These are phyloP conservation scores for Melampsora larici-populina DNA, from an alignment of 1,284 basidiomycete species.

Conservation along the genomic window DNA sequence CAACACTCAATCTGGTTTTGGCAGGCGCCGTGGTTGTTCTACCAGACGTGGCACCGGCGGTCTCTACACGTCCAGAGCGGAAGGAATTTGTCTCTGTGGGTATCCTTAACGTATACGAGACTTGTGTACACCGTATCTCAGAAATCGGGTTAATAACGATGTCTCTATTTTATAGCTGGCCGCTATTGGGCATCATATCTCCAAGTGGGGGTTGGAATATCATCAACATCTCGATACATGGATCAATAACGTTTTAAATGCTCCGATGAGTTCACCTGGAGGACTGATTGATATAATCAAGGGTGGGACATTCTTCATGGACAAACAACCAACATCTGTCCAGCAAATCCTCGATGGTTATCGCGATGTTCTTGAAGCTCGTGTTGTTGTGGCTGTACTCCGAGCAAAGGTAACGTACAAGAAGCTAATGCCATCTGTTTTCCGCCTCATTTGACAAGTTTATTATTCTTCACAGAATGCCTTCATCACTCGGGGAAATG, in stretches of 20 bases:
- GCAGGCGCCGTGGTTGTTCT: neutral
- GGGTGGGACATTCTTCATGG: neutral
- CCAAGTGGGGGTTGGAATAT: constrained; percentile 2
- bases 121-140: neutral
- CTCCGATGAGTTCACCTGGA: neutral
- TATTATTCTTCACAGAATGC: constrained; percentile 13
- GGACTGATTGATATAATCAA: constrained; percentile 29
- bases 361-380: neutral
- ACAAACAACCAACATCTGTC: neutral
- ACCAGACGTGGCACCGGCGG: neutral
- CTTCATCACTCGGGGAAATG: constrained; percentile 28
- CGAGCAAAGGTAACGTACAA: constrained; percentile 24
- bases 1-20: neutral
- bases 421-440: neutral
- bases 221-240: neutral
- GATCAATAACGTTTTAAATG: neutral
- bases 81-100: constrained; percentile 2
- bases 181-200: neutral
- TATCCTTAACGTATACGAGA: neutral
- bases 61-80: neutral
- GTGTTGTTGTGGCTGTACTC: constrained; percentile 15
- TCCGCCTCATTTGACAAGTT: neutral
- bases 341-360: constrained; percentile 1
- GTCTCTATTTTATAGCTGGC: neutral
- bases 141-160: too few relatives aligned